Evolutionary conservation across 371 early-diverging fungal genomes (phyloP).

Genomic region (Haplosporangium sp.): DNA sequence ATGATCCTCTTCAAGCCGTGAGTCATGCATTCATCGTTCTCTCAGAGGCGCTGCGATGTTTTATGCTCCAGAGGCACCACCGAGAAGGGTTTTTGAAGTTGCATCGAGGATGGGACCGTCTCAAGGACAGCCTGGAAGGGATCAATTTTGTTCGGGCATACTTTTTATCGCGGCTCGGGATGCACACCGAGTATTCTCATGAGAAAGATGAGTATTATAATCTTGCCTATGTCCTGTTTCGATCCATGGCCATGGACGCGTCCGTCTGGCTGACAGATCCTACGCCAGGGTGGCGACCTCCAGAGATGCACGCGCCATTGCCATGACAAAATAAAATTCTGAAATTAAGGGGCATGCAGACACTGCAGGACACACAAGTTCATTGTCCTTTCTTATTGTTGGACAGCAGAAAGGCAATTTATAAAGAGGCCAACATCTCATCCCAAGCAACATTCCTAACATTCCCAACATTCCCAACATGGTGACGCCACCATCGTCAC

Average conservation of each 20-base stretch:
- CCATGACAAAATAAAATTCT: too few relatives aligned
- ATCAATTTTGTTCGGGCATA: slow-evolving; percentile 40
- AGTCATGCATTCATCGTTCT: slow-evolving; percentile 13
- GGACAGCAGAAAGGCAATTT: too few relatives aligned
- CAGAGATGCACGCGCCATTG: not conserved
- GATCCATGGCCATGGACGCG: slow-evolving; percentile 30
- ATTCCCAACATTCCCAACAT: too few relatives aligned
- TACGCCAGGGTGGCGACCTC: slow-evolving; percentile 7
- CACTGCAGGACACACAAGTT: too few relatives aligned
- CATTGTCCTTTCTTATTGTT: too few relatives aligned
- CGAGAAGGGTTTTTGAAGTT: slow-evolving; percentile 25
- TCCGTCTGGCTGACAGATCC: slow-evolving; percentile 29
- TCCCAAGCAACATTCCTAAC: too few relatives aligned
- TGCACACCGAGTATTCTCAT: slow-evolving; percentile 8
- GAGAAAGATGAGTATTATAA: slow-evolving; percentile 19
- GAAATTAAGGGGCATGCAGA: too few relatives aligned
- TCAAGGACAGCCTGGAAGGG: slow-evolving; percentile 15
- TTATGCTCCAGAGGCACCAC: slow-evolving; percentile 6
- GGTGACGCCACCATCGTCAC: too few relatives aligned
- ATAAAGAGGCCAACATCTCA: too few relatives aligned
- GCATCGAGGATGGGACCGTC: slow-evolving; percentile 11
- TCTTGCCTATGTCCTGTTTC: slow-evolving; percentile 22
- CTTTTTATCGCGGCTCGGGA: slow-evolving; percentile 25
- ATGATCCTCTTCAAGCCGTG: slow-evolving; percentile 5
- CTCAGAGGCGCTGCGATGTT: slow-evolving; percentile 24